These are phyloP conservation scores for Pistacia integerrima DNA, from an alignment of 345 rosid genomes.

Conservation along the genomic window DNA sequence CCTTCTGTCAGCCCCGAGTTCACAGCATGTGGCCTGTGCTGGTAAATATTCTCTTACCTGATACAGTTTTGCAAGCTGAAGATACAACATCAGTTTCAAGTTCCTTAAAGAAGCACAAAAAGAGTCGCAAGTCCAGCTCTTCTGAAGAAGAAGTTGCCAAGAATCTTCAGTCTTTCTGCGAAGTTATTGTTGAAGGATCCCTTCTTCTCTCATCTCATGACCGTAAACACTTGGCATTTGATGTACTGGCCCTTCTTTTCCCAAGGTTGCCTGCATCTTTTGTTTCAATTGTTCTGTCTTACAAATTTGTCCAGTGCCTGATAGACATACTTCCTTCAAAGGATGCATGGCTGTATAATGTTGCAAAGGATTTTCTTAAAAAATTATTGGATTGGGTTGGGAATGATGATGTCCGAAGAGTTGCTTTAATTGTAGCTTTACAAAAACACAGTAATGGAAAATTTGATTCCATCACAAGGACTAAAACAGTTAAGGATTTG, in stretches of 20 bases:
- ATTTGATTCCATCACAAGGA: constrained; percentile 70
- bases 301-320: constrained; percentile 86
- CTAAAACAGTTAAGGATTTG: constrained; percentile 78
- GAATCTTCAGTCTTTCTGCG: too few species aligned
- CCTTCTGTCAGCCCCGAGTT: constrained; percentile 95
- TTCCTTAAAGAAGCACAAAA: constrained; percentile 80
- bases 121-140: constrained; percentile 18
- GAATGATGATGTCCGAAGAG: constrained; percentile 80
- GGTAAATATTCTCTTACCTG: constrained; percentile 76
- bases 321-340: constrained; percentile 87
- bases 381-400: constrained; percentile 73
- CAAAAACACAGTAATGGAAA: constrained; percentile 92
- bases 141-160: too few species aligned
- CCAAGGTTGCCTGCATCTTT: too few species aligned
- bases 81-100: constrained; percentile 56
- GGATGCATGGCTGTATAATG: constrained; percentile 88
- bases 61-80: constrained; percentile 61
- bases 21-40: constrained; percentile 86
- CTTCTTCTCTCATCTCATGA: too few species aligned
- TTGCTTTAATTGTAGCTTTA: constrained; percentile 73
- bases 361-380: constrained; percentile 72
- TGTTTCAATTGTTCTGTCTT: constrained; percentile 45
- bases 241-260: too few species aligned
- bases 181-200: too few species aligned
- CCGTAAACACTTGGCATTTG: too few species aligned